phyloP scores from a whole-genome alignment of 2,329 filamentous ascomycete genomes.

The Phyllosticta ampelicida region DNA sequence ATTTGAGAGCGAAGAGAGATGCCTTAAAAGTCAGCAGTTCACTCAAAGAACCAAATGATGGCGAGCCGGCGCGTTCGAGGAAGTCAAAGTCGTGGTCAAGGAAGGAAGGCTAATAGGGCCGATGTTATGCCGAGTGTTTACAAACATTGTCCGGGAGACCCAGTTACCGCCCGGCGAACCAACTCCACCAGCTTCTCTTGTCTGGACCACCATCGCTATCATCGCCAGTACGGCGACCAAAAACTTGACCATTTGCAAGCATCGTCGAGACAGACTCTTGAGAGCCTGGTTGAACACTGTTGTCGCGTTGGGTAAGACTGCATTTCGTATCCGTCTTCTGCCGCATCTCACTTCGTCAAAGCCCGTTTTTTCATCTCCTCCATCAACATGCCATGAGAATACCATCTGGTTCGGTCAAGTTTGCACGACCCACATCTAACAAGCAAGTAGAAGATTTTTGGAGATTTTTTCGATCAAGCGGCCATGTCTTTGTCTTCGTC shows the following conservation, averaged over 20 bases:
- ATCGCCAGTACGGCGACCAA: not conserved
- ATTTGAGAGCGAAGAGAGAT: not conserved
- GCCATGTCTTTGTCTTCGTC: slow-evolving; percentile 17
- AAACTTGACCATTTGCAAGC: not conserved
- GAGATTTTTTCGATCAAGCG: not conserved
- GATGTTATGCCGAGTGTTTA: not conserved
- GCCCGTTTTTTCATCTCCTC: not conserved
- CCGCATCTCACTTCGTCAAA: not conserved
- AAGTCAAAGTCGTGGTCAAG: not conserved
- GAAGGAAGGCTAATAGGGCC: not conserved
- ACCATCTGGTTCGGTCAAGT: not conserved
- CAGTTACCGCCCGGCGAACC: not conserved
- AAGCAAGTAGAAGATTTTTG: not conserved
- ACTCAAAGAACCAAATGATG: no score
- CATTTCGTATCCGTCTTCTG: not conserved
- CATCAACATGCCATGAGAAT: not conserved
- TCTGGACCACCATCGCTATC: not conserved
- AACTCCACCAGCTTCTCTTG: not conserved
- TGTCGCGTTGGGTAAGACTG: not conserved
- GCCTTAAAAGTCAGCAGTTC: not conserved
- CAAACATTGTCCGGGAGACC: not conserved
- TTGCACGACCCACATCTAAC: not conserved
- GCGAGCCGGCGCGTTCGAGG: not conserved
- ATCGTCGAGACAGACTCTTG: not conserved
- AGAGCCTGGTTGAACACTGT: not conserved